Evolutionary conservation across 2,329 filamentous ascomycete species (phyloP), one percentile per base, ranked within the genome.

Genomic region (Microdochium trichocladiopsis): DNA sequence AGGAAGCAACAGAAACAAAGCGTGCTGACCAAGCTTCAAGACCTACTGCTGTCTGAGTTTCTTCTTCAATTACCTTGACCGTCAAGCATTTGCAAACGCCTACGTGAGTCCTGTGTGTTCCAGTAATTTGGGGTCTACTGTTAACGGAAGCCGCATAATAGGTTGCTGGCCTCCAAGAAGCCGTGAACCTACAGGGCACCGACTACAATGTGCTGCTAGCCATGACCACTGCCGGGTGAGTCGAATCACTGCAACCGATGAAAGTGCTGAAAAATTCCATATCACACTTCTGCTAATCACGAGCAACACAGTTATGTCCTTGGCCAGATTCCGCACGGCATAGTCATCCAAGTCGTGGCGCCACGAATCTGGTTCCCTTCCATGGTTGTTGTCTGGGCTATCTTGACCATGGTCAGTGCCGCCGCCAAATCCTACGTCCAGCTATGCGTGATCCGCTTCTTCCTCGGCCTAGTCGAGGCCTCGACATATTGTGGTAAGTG

Each of bases 321-420:
- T 3, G 82, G 83, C 1, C 82, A 87, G 62, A 69, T 86, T 16
- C 82, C 82, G 0, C 79, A 76, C 50, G 84, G 84, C 58, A 63
- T 86, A 8, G 80, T 80, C 2, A 71, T 88, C 2, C 79, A 86
- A 63, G 82, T 84, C 57, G 62, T 87, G 54, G 76, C 76, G 49
- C 84, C 83, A 2, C 74, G 82, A n/a, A 71, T 80, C 55, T 87
- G 80, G 70, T 84, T 84, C 59, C 83, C 83, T 0, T 59, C 71
- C 25, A 84, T 83, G 75, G 84, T 85, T 77, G 52, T 84, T 21
- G 60, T 80, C 52, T 88, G 84, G 85, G 83, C 78, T 2, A 70
- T 73, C 0, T 66, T 88, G 25, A 87, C 84, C 16, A 84, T 86
- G 78, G 69, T 75, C 33, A 83, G 80, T 1, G 80, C 79, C 1